These are phyloP conservation scores for Penicillium paradoxum DNA, from an alignment of 495 filamentous ascomycete species.

Conservation along the genomic window DNA sequence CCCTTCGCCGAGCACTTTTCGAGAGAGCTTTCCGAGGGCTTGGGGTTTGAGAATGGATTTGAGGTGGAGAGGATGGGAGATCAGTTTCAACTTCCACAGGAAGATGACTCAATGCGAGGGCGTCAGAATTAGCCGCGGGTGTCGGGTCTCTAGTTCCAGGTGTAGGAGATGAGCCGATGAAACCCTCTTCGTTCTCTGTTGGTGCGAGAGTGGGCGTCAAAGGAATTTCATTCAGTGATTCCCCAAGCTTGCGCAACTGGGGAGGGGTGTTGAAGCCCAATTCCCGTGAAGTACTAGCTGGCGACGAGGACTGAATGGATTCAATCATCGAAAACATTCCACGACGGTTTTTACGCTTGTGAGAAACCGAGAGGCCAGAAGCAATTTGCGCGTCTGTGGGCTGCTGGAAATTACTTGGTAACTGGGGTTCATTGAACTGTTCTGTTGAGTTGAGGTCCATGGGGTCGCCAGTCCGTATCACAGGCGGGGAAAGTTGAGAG, in stretches of 20 bases:
- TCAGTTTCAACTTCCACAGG: slow-evolving; percentile 8
- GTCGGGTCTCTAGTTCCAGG: slow-evolving; percentile 48
- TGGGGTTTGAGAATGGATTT: slow-evolving; percentile 24
- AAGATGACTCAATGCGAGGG: neutral
- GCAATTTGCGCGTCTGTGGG: neutral
- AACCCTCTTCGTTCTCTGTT: slow-evolving; percentile 51
- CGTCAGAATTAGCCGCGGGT: slow-evolving; percentile 18
- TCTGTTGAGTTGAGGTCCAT: slow-evolving; percentile 1
- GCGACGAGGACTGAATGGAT: slow-evolving; percentile 59
- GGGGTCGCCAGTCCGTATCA: slow-evolving; percentile 11
- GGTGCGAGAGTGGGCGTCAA: slow-evolving; percentile 46
- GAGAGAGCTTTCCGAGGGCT: slow-evolving; percentile 17
- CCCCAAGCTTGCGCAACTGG: slow-evolving; percentile 25
- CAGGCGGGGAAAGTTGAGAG: slow-evolving; percentile 24
- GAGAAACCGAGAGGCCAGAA: neutral
- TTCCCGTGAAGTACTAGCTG: slow-evolving; percentile 25
- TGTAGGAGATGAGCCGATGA: slow-evolving; percentile 78
- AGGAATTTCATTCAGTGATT: slow-evolving; percentile 26
- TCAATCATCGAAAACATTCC: slow-evolving; percentile 68
- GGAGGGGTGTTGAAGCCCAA: slow-evolving; percentile 36
- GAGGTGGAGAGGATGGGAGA: slow-evolving; percentile 40
- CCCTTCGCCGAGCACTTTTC: slow-evolving; percentile 12
- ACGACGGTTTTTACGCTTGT: slow-evolving; percentile 50
- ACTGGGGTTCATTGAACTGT: slow-evolving; percentile 10
- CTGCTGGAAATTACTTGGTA: slow-evolving; percentile 6